Base-by-base conservation (phyloP, 495 filamentous ascomycete genomes). In the Copromyces sp. region DNA sequence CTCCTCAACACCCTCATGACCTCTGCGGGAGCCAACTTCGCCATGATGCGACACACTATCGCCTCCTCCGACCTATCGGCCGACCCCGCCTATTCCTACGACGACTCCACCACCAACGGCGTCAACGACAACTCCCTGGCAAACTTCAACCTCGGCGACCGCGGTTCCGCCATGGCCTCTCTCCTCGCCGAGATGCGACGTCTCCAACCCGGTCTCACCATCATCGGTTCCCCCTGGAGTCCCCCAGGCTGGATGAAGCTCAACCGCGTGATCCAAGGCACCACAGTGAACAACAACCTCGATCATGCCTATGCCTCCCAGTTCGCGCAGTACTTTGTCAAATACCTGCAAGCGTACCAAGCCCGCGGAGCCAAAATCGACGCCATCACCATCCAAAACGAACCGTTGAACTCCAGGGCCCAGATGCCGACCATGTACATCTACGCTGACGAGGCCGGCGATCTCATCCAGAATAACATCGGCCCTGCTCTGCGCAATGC, bases 231-330 rank as follows among this genome's bases (percentile, higher is more conserved):
- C 12, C 80, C 86, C 1, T 89, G 87, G 87, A 84, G 82, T 59
- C 78, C 85, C 0, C 87, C 87, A 0, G 87, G 83, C 0, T 89
- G 87, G 87, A 89, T 89, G 87, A 87, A 89, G 75, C 72, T 86
- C 32, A 86, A 88, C 70, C 79, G 81, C 32, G 84, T 83, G 69
- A 81, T 87, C 16, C 80, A 82, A 39, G 85, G 86, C 29, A 82
- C 78, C 39, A 83, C 83, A 0, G 78, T 76, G 35, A 81, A 87
- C 74, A 89, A 89, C 74, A 84, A 84, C 71, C 79, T 89, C 37
- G 84, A 89, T 74, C 78, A 82, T 69, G 80, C 82, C 35, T 87
- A 87, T 74, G 80, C 82, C 38, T 78, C 75, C 44, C 75, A 80
- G 20, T 87, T 84, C 71, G 85, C 84, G 0, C 77, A 88, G 71